These are phyloP conservation scores for Botrytis aclada DNA, from an alignment of 2,329 filamentous ascomycete species.

Conservation along the genomic window DNA sequence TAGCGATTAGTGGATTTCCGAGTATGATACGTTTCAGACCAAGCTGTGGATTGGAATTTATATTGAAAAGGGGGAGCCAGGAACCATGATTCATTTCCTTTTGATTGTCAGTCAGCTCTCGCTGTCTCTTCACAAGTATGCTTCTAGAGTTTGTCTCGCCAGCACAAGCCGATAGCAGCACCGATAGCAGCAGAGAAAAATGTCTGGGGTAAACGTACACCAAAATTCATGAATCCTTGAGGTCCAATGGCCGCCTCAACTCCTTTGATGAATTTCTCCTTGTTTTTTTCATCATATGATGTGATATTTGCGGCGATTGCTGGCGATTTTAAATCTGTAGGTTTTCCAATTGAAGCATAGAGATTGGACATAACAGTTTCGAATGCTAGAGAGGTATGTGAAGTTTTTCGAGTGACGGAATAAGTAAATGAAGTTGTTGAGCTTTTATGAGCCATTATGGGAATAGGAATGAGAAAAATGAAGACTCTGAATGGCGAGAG, in stretches of 20 bases:
- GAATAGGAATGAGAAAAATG: neutral
- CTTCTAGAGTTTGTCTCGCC: neutral
- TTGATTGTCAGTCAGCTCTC: neutral
- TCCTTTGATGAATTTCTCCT: slow-evolving; percentile 20
- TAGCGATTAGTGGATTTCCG: slow-evolving; percentile 30
- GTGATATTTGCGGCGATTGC: slow-evolving; percentile 18
- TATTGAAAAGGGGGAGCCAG: slow-evolving; percentile 28
- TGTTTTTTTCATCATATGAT: neutral
- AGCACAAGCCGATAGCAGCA: neutral
- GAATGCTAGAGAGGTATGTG: slow-evolving; percentile 20
- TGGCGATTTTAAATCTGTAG: slow-evolving; percentile 8
- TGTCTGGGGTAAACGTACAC: slow-evolving; percentile 13
- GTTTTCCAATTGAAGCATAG: slow-evolving; percentile 26
- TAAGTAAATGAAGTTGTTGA: slow-evolving; percentile 11
- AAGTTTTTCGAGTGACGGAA: slow-evolving; percentile 14
- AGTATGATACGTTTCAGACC: slow-evolving; percentile 26
- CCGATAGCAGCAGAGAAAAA: neutral
- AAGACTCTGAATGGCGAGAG: neutral
- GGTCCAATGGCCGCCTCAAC: slow-evolving; percentile 21
- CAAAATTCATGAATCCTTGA: slow-evolving; percentile 30
- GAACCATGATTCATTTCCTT: slow-evolving; percentile 29
- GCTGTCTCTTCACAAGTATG: neutral
- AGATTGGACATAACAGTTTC: slow-evolving; percentile 22
- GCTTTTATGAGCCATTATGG: neutral
- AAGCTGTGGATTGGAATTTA: slow-evolving; percentile 21